A percentile compares a stretch with the other conserved stretches of the same genome.
Evolutionary conservation across 176 grass and related monocot species (phyloP).

Genomic region (Musa troglodytarum): DNA sequence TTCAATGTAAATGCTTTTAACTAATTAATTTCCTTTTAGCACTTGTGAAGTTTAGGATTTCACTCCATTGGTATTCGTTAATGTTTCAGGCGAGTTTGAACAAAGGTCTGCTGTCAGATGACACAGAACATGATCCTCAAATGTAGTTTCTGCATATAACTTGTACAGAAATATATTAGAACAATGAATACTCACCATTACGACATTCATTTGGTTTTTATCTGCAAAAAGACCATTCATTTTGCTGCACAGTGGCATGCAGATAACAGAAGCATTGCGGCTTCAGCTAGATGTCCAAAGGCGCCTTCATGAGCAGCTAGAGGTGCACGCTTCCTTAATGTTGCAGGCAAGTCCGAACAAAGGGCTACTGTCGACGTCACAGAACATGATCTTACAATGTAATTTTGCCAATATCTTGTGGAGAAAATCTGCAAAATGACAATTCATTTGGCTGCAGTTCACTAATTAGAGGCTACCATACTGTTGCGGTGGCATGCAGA

Average conservation of each 20-base stretch:
- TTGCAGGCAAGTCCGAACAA: slow-evolving; percentile 50
- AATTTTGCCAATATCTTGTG: slow-evolving; percentile 1
- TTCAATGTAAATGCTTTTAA: no score
- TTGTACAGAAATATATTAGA: not conserved
- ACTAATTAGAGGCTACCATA: slow-evolving; percentile 4
- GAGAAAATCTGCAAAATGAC: no score
- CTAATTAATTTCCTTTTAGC: no score
- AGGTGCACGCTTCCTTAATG: slow-evolving; percentile 29
- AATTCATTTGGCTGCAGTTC: not conserved
- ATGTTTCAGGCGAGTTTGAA: slow-evolving; percentile 45
- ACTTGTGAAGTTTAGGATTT: not conserved
- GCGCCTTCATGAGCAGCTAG: slow-evolving; percentile 79
- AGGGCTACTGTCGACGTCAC: slow-evolving; percentile 23
- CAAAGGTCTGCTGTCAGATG: slow-evolving; percentile 24
- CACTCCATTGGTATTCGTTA: not conserved
- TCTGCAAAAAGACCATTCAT: slow-evolving; percentile 2
- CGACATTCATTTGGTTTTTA: not conserved
- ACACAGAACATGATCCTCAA: slow-evolving; percentile 35
- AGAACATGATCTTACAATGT: slow-evolving; percentile 39
- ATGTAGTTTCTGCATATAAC: slow-evolving; percentile 19
- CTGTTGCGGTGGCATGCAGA: slow-evolving; percentile 45
- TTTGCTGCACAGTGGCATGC: slow-evolving; percentile 41
- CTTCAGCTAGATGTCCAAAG: slow-evolving; percentile 80
- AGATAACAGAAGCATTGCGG: slow-evolving; percentile 67
- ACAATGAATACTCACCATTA: not conserved